These are phyloP conservation scores for Magnolia officinalis DNA, from an alignment of 164 flowering plant genomes.

Conservation along the genomic window DNA sequence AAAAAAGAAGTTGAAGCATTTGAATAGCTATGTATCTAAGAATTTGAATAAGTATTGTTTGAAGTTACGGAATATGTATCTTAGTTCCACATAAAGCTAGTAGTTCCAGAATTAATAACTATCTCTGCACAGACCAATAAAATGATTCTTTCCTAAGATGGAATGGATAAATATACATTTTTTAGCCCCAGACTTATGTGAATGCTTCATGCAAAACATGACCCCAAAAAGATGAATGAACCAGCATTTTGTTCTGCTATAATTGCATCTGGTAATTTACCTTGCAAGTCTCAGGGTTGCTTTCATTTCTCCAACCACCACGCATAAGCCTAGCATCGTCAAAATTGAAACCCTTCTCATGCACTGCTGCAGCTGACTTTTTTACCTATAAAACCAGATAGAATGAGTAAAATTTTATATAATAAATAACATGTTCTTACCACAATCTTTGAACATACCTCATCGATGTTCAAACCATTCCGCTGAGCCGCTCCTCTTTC, in stretches of 20 bases:
- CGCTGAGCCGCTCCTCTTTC: slow-evolving; percentile 74
- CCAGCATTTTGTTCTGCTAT: background rate
- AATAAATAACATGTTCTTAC: background rate
- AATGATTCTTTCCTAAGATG: too few species aligned
- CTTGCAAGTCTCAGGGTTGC: slow-evolving; percentile 82
- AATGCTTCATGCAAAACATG: background rate
- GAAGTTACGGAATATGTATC: too few species aligned
- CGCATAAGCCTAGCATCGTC: slow-evolving; percentile 87
- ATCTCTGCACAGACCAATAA: too few species aligned
- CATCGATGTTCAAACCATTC: slow-evolving; percentile 58
- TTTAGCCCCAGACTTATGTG: background rate
- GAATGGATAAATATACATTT: too few species aligned
- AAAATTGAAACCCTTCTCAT: slow-evolving; percentile 93
- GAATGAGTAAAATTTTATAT: slow-evolving; percentile 2
- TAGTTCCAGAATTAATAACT: too few species aligned
- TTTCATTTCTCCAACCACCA: slow-evolving; percentile 98
- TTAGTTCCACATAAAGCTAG: too few species aligned
- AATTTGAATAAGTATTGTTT: too few species aligned
- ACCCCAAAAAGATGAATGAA: background rate
- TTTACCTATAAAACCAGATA: slow-evolving; percentile 31
- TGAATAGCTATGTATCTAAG: too few species aligned
- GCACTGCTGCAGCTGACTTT: slow-evolving; percentile 42
- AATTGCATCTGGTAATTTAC: slow-evolving; percentile 27
- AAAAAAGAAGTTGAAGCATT: too few species aligned
- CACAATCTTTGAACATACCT: slow-evolving; percentile 29